Percentiles rank a stretch among this genome's conserved stretches.
These are phyloP conservation scores for Starmerella apicola DNA, from an alignment of 805 yeast genomes.

Conservation along the genomic window DNA sequence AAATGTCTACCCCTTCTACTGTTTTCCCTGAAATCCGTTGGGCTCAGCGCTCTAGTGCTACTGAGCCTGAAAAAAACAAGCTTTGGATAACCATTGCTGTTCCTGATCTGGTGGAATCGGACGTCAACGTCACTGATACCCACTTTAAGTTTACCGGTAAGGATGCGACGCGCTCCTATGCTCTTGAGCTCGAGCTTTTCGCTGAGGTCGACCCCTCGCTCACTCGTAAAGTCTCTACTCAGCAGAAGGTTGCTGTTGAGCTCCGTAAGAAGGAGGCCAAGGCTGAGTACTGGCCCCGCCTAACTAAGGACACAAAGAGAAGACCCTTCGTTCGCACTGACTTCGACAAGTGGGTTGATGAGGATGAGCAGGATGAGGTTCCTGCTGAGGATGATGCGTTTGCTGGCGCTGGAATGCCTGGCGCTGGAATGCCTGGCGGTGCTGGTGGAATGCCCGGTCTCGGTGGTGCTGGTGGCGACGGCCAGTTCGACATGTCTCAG, in stretches of 20 bases:
- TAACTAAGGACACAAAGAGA: conserved; percentile 75
- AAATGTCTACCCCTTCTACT: conserved; percentile 6
- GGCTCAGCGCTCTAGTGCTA: conserved; percentile 91
- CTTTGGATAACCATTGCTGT: conserved; percentile 62
- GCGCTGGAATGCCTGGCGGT: conserved; percentile 28
- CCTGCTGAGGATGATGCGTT: conserved; percentile 35
- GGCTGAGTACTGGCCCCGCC: conserved; percentile 89
- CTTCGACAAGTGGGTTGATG: conserved; percentile 96
- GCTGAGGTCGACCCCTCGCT: conserved; percentile 58
- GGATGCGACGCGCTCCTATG: conserved; percentile 37
- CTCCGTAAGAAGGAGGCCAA: conserved; percentile 56
- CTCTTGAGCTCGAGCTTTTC: conserved; percentile 59
- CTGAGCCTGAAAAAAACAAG: conserved; percentile 60
- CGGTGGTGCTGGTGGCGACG: conserved; percentile 15
- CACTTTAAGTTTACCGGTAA: conserved; percentile 43
- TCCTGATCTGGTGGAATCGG: conserved; percentile 52
- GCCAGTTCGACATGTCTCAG: conserved; percentile 24
- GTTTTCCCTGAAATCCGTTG: conserved; percentile 51
- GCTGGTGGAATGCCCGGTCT: conserved; percentile 20
- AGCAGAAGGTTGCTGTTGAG: conserved; percentile 51
- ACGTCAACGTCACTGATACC: conserved; percentile 47
- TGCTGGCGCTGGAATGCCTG: conserved; percentile 30
- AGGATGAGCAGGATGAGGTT: conserved; percentile 84
- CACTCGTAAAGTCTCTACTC: conserved; percentile 46
- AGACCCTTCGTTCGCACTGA: conserved; percentile 79